Percentiles rank a stretch among this genome's conserved stretches.
Conservation (phyloP, 192 early-diverging fungal species). For the Backusella liffmaniae region DNA sequence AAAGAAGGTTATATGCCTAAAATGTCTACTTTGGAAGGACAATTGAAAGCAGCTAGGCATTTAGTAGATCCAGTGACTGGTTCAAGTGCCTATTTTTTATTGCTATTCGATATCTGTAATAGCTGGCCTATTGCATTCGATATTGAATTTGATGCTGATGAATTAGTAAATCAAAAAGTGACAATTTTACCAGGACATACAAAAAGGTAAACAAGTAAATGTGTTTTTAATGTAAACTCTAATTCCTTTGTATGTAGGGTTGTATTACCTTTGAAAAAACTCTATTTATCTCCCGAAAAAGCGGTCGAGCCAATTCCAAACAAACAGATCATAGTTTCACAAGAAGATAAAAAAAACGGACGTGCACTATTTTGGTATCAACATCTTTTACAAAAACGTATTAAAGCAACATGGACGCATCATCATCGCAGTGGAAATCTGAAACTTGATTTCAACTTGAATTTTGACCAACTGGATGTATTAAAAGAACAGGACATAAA, state of each 20-base stretch:
- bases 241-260: neutral
- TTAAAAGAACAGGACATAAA: slow-evolving; percentile 62
- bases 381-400: slow-evolving; percentile 60
- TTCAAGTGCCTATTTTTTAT: slow-evolving; percentile 64
- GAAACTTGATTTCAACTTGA: slow-evolving; percentile 50
- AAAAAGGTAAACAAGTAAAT: slow-evolving; percentile 4
- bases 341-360: slow-evolving; percentile 44
- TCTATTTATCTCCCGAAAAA: slow-evolving; percentile 50
- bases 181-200: slow-evolving; percentile 35
- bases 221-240: neutral
- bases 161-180: slow-evolving; percentile 29
- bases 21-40: slow-evolving; percentile 1
- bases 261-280: slow-evolving; percentile 59
- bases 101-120: slow-evolving; percentile 77
- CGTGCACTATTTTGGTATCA: slow-evolving; percentile 75
- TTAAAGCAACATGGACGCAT: slow-evolving; percentile 44
- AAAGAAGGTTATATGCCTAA: neutral
- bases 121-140: slow-evolving; percentile 70
- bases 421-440: slow-evolving; percentile 53
- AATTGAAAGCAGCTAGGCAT: neutral
- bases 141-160: slow-evolving; percentile 67
- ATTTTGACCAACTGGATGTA: slow-evolving; percentile 48
- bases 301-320: slow-evolving; percentile 62
- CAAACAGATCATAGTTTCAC: slow-evolving; percentile 76
- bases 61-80: slow-evolving; percentile 12